A percentile compares a stretch with the other conserved stretches of the same genome.
Conservation (phyloP, 192 early-diverging fungal species). For the Cetraspora pellucida region DNA sequence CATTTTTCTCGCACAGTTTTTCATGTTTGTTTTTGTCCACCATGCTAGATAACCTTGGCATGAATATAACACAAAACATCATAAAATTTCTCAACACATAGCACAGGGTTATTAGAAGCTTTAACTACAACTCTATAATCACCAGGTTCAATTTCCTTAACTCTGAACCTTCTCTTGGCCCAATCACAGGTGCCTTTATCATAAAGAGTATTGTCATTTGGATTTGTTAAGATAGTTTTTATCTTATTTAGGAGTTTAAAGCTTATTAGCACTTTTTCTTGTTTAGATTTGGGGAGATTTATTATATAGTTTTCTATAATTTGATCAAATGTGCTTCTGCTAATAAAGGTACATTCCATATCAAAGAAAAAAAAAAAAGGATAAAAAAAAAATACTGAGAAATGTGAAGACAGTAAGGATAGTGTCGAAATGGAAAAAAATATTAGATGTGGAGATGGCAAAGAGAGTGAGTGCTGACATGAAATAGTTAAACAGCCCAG, state of each 20-base stretch:
- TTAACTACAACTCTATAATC: too few relatives aligned
- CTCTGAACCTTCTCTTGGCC: not conserved
- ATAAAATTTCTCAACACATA: not conserved
- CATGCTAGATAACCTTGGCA: not conserved
- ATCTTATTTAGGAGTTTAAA: conserved; percentile 12
- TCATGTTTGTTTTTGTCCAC: conserved; percentile 11
- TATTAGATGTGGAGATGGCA: too few relatives aligned
- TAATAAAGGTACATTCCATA: conserved; percentile 13
- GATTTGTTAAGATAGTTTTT: not conserved
- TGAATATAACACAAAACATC: conserved; percentile 17
- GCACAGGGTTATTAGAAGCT: not conserved
- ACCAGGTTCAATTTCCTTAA: too few relatives aligned
- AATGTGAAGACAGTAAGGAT: too few relatives aligned
- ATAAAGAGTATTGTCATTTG: not conserved
- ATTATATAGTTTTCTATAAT: conserved; percentile 13
- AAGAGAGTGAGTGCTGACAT: too few relatives aligned
- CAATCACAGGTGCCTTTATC: not conserved
- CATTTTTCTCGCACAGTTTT: conserved; percentile 8
- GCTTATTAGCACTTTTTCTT: conserved; percentile 13
- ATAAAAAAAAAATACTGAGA: too few relatives aligned
- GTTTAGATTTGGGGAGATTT: not conserved
- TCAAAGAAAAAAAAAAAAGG: too few relatives aligned
- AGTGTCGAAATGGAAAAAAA: too few relatives aligned
- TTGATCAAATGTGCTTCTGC: not conserved
- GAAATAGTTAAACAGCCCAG: too few relatives aligned